Base-by-base conservation (phyloP, 768 basidiomycete genomes). In the Floccularia luteovirens region DNA sequence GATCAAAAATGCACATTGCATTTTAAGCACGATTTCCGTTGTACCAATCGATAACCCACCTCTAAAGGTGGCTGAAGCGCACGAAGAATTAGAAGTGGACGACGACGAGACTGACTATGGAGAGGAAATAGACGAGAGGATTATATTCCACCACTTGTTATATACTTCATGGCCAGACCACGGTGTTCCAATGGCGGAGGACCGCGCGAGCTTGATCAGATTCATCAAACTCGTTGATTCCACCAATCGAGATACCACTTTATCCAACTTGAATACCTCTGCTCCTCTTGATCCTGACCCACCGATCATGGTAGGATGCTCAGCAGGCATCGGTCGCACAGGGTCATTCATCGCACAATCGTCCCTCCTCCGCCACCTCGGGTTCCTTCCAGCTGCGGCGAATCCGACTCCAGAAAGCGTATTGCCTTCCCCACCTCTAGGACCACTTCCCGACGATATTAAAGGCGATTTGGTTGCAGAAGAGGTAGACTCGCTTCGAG, bases 241-340 rank as follows among this genome's bases (percentile, higher is more conserved):
- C 5, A 60, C 67, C 31, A 89, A 89, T 58, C 72, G 69, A 44
- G 69, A 74, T 45, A 48, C 52, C 17, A 60, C 64, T 30, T 42
- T 64, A 10, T 48, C 51, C 19, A 47, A 59, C 7, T 39, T 48
- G 21, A 36, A 47, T 24, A 55, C 59, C 41, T 49, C 45, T 32
- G 21, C 27, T 2, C 43, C 60, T 14, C 46, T 60, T 22, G 73
- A 81, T 48, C 63, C 72, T 11, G 79, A 83, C 46, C 82, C 84
- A n/a, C 88, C 88, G 0, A 72, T 86, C 46, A 74, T 92, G 50
- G 72, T 88, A 22, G 77, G 85, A 45, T 93, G 90, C 54, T 90
- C 88, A 20, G 90, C 91, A 1, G 90, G 90, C 3, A 70, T 92
- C 43, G 90, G 90, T 2, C 74, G 90, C 24, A 90, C 90, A 3